Conservation (phyloP, 2,329 filamentous ascomycete genomes). For the Calonectria henricotiae region DNA sequence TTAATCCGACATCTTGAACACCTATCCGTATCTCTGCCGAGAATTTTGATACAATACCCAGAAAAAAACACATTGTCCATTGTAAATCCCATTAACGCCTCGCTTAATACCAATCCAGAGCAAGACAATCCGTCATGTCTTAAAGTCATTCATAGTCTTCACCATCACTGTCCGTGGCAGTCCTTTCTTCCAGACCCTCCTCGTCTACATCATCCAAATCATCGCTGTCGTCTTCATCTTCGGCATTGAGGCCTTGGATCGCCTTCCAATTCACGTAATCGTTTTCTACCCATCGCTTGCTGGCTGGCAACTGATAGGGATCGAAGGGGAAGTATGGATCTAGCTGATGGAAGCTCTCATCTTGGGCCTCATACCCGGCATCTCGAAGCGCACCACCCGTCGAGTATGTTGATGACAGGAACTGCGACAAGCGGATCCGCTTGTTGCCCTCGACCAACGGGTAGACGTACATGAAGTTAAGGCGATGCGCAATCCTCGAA, state of each 20-base stretch:
- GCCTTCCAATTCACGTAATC: slow-evolving; percentile 88
- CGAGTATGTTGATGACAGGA: slow-evolving; percentile 72
- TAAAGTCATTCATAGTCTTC: slow-evolving; percentile 59
- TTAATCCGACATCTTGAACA: slow-evolving; percentile 13
- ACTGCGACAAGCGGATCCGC: slow-evolving; percentile 84
- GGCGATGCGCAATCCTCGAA: slow-evolving; percentile 87
- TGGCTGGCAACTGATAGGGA: slow-evolving; percentile 91
- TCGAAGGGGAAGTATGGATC: slow-evolving; percentile 98
- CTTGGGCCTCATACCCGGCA: slow-evolving; percentile 66
- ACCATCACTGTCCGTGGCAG: slow-evolving; percentile 67
- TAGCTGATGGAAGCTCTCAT: slow-evolving; percentile 86
- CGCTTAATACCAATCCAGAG: slow-evolving; percentile 34
- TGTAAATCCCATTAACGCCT: slow-evolving; percentile 37
- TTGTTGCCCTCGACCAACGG: slow-evolving; percentile 94
- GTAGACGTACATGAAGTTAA: slow-evolving; percentile 92
- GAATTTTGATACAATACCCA: slow-evolving; percentile 13
- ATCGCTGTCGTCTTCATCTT: slow-evolving; percentile 70
- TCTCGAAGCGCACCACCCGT: slow-evolving; percentile 72
- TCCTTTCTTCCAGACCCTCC: slow-evolving; percentile 66
- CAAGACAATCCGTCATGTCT: slow-evolving; percentile 13
- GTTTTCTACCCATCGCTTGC: slow-evolving; percentile 88
- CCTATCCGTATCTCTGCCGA: background rate
- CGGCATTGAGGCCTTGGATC: slow-evolving; percentile 78
- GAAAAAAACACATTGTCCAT: background rate
- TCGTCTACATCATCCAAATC: slow-evolving; percentile 68